Base-by-base conservation (phyloP, 345 rosid species). In the Rhizophora mangle region DNA sequence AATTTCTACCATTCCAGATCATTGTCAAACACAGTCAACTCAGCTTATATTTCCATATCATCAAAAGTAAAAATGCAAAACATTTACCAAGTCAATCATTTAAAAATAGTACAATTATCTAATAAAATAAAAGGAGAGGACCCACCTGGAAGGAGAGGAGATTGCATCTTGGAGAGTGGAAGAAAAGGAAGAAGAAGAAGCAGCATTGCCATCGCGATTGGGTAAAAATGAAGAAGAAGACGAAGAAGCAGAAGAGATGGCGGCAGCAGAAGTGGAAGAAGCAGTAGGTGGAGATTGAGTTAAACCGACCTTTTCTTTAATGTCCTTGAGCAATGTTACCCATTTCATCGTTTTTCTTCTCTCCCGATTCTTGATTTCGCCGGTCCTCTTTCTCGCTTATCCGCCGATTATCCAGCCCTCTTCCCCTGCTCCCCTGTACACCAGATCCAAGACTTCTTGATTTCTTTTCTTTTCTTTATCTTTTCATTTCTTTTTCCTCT, bases 301-400 rank as follows among this genome's bases (percentile, higher is more conserved):
- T 73, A 95, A 88, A 49, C 99, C 99, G 75, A 95, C 98, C 87
- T 87, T 95, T 84, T 92, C 98, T 88, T 85, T 92, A 56, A 95
- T 85, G 81, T 95, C 99, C 89, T 95, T 90, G 79, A 95, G 94
- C 97, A 95, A 85, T 82, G 98, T 77, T 73, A 72, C 87, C 99
- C 99, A 95, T 95, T 92, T 95, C 99, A 95, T 95, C 80, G 87
- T 89, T 86, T 1, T 59, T 78, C 27, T 76, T 39, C 57, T 39
- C 37, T 39, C n/a, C 22, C 64, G 37, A 51, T 80, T 64, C 47
- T 74, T 68, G 85, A 80, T 80, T 71, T 75, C 68, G 77, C 79
- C 72, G 66, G 19, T 43, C 49, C 15, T 15, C 74, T 69, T 68
- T 62, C 70, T 54, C 69, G 72, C 79, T 86, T 93, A 82, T 82